phyloP scores from a whole-genome alignment of 2,329 filamentous ascomycete species.

The Didymella sp. region DNA sequence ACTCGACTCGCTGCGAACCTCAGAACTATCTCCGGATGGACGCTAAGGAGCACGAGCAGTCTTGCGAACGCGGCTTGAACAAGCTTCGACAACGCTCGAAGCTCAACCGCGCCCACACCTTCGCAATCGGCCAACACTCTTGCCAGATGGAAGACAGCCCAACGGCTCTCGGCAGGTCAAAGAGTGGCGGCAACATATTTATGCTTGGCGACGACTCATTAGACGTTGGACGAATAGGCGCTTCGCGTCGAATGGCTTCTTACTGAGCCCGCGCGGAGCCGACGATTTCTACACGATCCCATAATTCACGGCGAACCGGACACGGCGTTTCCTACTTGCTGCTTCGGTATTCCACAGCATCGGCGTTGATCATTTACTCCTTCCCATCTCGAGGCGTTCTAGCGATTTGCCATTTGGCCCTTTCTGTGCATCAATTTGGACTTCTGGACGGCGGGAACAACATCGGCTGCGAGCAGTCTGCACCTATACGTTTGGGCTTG shows the following conservation, averaged over 20 bases:
- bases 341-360: conserved; percentile 43
- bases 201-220: conserved; percentile 42
- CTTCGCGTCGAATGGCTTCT: conserved; percentile 49
- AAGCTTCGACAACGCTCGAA: conserved; percentile 90
- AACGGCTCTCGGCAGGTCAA: conserved; percentile 53
- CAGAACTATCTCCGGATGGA: conserved; percentile 98
- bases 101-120: conserved; percentile 87
- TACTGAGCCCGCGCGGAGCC: conserved; percentile 41
- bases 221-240: conserved; percentile 42
- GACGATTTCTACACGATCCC: conserved; percentile 43
- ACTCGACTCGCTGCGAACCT: conserved; percentile 83
- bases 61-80: conserved; percentile 93
- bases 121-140: conserved; percentile 83
- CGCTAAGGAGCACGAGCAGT: conserved; percentile 86
- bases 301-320: conserved; percentile 45
- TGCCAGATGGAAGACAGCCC: conserved; percentile 69
- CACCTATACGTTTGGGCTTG: conserved; percentile 26
- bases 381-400: conserved; percentile 44
- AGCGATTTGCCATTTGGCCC: conserved; percentile 43
- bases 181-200: conserved; percentile 41
- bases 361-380: conserved; percentile 42
- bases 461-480: conserved; percentile 28
- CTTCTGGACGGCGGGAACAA: conserved; percentile 32
- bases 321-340: conserved; percentile 48
- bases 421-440: conserved; percentile 35